Conservation (phyloP, 345 rosid genomes). For the Aethionema arabicum region DNA sequence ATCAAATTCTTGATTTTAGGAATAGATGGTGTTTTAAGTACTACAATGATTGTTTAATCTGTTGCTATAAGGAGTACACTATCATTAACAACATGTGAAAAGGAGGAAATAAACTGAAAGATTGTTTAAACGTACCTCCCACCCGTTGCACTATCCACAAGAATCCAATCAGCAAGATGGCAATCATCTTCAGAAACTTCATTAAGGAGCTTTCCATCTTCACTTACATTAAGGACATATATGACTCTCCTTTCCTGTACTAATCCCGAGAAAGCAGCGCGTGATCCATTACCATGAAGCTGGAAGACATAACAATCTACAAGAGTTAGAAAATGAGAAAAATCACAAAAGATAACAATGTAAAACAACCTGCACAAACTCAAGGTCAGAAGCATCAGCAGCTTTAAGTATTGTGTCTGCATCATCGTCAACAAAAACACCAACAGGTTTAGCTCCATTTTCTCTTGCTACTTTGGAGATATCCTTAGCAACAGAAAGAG, state of each 20-base stretch:
- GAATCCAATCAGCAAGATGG: conserved; percentile 76
- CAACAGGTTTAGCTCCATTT: conserved; percentile 71
- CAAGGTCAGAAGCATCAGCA: conserved; percentile 65
- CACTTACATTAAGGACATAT: conserved; percentile 77
- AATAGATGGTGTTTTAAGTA: background rate
- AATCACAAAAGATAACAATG: conserved; percentile 5
- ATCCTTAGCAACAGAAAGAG: conserved; percentile 69
- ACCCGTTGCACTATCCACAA: conserved; percentile 81
- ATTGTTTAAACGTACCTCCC: conserved; percentile 53
- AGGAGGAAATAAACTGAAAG: background rate
- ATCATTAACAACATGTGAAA: conserved; percentile 8
- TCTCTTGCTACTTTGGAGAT: conserved; percentile 79
- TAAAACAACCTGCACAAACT: conserved; percentile 64
- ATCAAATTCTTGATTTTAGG: conserved; percentile 5
- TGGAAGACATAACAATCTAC: conserved; percentile 32
- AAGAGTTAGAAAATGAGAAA: conserved; percentile 3
- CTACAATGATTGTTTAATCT: background rate
- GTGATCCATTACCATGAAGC: conserved; percentile 83
- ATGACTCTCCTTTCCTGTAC: conserved; percentile 49
- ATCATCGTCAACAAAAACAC: conserved; percentile 88
- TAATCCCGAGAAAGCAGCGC: conserved; percentile 55
- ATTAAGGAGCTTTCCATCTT: conserved; percentile 63
- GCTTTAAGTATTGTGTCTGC: conserved; percentile 58
- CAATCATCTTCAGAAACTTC: conserved; percentile 61
- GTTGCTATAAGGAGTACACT: background rate